Evolutionary conservation across 371 early-diverging fungal species (phyloP).

Genomic region (Mortierella sp.): DNA sequence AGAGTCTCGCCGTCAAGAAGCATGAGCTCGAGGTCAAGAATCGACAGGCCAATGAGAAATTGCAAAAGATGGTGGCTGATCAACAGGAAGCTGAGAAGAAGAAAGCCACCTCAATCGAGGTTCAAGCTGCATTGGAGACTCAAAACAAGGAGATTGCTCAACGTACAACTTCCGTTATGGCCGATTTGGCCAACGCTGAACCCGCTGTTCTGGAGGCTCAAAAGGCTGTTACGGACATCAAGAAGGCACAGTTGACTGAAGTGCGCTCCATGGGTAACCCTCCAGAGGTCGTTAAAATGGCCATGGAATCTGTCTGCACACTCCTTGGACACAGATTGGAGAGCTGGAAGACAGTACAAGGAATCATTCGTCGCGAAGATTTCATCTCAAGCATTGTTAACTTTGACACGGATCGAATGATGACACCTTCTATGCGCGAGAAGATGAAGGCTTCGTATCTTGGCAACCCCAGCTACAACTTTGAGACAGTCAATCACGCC

Average conservation of each 20-base stretch:
- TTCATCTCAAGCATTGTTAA: conserved; percentile 98
- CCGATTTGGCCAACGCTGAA: conserved; percentile 95
- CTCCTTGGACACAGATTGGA: conserved; percentile 91
- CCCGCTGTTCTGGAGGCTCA: conserved; percentile 98
- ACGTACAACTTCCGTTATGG: conserved; percentile 86
- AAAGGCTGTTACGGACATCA: conserved; percentile 93
- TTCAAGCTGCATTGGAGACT: conserved; percentile 82
- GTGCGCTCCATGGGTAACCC: conserved; percentile 98
- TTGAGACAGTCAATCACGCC: conserved; percentile 96
- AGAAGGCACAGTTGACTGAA: conserved; percentile 98
- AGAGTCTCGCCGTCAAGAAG: conserved; percentile 90
- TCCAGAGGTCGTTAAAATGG: conserved; percentile 95
- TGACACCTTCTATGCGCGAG: conserved; percentile 81
- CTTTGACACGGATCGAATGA: conserved; percentile 87
- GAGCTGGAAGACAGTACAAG: conserved; percentile 91
- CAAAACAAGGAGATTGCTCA: conserved; percentile 87
- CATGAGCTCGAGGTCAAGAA: conserved; percentile 91
- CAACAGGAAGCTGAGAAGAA: conserved; percentile 97
- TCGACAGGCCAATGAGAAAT: conserved; percentile 93
- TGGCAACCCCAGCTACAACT: conserved; percentile 89
- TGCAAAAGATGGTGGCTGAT: conserved; percentile 95
- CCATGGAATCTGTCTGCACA: conserved; percentile 98
- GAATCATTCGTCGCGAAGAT: conserved; percentile 95
- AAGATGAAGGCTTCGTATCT: conserved; percentile 85
- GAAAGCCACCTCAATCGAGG: conserved; percentile 84